Conservation (phyloP, 139 green algal genomes). For the Coelastrella sp. region DNA sequence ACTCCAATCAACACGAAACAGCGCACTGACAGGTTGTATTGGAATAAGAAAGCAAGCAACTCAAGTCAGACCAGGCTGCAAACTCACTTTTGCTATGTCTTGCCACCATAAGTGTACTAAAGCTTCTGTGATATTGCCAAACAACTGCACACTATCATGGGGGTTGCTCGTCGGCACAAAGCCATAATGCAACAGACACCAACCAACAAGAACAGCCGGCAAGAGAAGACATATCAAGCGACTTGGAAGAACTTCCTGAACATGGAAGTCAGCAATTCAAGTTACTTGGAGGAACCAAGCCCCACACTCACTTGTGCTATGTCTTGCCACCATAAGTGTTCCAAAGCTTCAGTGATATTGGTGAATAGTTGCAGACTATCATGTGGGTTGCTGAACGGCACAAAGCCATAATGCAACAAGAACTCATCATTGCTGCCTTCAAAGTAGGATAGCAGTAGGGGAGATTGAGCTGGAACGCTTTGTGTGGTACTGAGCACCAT, state of each 20-base stretch:
- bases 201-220: no score
- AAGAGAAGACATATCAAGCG: no score
- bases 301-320: neutral
- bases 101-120: conserved; percentile 50
- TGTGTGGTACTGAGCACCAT: conserved; percentile 71
- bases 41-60: neutral
- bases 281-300: neutral
- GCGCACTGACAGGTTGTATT: neutral
- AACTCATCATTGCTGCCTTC: conserved; percentile 91
- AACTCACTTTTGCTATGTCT: conserved; percentile 13
- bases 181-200: conserved; percentile 65
- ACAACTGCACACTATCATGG: conserved; percentile 79
- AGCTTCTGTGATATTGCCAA: conserved; percentile 65
- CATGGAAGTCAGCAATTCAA: neutral
- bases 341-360: conserved; percentile 66
- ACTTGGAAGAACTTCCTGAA: no score
- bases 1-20: no score
- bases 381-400: conserved; percentile 79
- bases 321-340: conserved; percentile 23
- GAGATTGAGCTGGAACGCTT: conserved; percentile 54
- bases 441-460: conserved; percentile 78
- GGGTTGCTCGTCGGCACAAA: conserved; percentile 84
- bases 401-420: conserved; percentile 78
- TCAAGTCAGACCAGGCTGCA: neutral
- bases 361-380: conserved; percentile 78